These are phyloP conservation scores for Bonia amplexicaulis DNA, from an alignment of 176 grass and related monocot genomes.

Conservation along the genomic window DNA sequence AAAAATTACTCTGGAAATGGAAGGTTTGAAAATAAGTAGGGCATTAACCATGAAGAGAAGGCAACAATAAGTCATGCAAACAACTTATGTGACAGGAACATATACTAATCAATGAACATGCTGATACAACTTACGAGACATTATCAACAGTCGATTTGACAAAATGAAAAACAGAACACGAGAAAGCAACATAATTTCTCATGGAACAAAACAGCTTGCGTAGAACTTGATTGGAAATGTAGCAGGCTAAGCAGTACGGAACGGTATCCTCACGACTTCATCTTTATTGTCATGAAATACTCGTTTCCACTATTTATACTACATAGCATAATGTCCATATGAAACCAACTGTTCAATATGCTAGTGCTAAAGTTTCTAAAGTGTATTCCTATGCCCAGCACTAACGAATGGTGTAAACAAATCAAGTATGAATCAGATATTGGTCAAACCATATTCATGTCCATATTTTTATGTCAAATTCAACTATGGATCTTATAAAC, in stretches of 20 bases:
- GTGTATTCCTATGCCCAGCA: background rate
- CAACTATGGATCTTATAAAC: background rate
- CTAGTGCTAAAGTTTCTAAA: background rate
- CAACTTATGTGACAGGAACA: background rate
- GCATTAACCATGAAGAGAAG: slow-evolving; percentile 11
- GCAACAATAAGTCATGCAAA: background rate
- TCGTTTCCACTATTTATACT: background rate
- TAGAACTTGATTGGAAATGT: background rate
- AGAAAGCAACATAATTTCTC: background rate
- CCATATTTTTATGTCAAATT: background rate
- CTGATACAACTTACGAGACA: background rate
- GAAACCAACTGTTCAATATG: slow-evolving; percentile 9
- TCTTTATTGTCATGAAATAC: background rate
- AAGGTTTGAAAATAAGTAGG: background rate
- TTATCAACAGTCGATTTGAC: background rate
- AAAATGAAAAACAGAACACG: background rate
- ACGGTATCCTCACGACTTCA: background rate
- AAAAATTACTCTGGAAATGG: slow-evolving; percentile 23
- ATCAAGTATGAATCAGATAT: background rate
- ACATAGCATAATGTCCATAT: background rate
- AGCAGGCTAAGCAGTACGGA: background rate
- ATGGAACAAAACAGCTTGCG: background rate
- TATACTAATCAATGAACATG: background rate
- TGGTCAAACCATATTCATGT: background rate
- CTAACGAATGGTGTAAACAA: background rate